Base-by-base conservation (phyloP, 169 alveolate species). In the Plasmodium gallinaceum region DNA sequence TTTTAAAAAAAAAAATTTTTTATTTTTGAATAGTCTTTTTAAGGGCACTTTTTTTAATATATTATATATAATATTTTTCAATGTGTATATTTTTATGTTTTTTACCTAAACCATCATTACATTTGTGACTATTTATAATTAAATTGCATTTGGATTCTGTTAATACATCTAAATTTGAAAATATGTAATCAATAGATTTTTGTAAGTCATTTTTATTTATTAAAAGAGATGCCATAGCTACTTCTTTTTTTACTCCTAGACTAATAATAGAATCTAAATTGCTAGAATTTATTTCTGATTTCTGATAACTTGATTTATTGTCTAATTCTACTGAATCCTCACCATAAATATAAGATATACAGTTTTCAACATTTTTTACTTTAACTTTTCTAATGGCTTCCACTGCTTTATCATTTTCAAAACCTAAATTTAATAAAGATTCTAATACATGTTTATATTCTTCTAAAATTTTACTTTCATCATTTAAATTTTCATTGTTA, bases 221-320 rank as follows among this genome's bases (percentile, higher is more conserved):
- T 20, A 54, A 42, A 39, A 76, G 89, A 22, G 89, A 48, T 10
- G 89, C 89, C 89, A 76, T 76, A 5, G 89, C 89, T n/a, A 76
- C 89, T 42, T 76, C 69, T 24, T 65, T 76, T 52, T 66, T 76
- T 22, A 76, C 60, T 10, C 89, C 89, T 62, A 76, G 46, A 24
- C 60, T 64, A 57, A 76, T 12, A 51, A 76, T 76, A 16, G 89
- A 64, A 76, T 76, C 74, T 37, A 76, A 76, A 9, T 76, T 76
- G 8, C 62, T 58, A 2, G 75, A 32, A 22, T 76, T 64, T 8
- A 76, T 42, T n/a, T 76, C 89, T n/a, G 52, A 32, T 24, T 70
- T 70, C 2, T 62, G 32, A 26, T 10, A 39, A 37, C 24, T 51
- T 66, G 24, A 39, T 9, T 52, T 43, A 16, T 10, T 22, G n/a